Evolutionary conservation across 331 rosid species (phyloP), one percentile per base, ranked within the genome.

Genomic region (Spiraea crenata): DNA sequence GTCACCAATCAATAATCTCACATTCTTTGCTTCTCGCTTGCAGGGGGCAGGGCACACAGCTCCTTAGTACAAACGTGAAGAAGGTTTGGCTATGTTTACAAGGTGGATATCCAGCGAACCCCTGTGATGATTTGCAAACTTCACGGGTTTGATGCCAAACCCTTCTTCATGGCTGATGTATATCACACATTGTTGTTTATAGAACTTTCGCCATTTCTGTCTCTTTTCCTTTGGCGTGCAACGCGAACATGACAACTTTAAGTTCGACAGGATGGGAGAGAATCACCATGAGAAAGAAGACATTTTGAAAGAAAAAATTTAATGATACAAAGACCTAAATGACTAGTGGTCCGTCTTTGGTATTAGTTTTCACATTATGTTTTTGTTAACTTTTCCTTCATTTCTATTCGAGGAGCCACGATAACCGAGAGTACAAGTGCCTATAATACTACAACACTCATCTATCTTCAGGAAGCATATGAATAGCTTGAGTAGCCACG

Each of bases 41-140:
- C 82, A 82, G 90, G 96, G 91, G 34, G 91, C 74, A 79, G 89
- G 96, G 14, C 91, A 87, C 76, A 90, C 86, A 16, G 91, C 89
- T 57, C 85, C 90, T 0, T 81, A 83, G 67, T 84, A 39, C 80
- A 84, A 17, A 35, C 86, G 86, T 19, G 65, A 74, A 46, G 88
- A 85, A 70, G 65, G 88, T 35, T 69, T 71, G 9, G 72, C 55
- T 12, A 90, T 87, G 93, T 74, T 62, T 55, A 70, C 41, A 40
- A 78, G 82, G 69, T 83, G 93, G 96, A 13, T 84, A 51, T 76
- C 82, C 15, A n/a, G 47, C 7, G 76, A 25, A 10, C 15, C 82
- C 5, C 51, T 87, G n/a, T 87, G 71, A 40, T n/a, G 3, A 19
- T 61, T 20, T 71, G n/a, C 37, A 41, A 41, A 8, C 56, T 47